Conservation (phyloP, 257 asterid genomes). For the Datura wrightii region DNA sequence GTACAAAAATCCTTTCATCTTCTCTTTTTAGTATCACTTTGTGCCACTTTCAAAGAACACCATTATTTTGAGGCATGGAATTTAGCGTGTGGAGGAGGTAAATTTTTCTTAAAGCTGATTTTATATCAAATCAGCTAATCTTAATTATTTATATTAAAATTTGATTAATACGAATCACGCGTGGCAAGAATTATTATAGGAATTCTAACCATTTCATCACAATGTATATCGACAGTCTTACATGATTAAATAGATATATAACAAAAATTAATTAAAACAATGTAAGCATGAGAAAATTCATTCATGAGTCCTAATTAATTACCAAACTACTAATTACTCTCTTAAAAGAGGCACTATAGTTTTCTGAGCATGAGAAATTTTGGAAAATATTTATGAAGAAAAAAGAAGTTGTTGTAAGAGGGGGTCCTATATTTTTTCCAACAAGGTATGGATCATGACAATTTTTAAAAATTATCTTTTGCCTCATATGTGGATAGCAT, state of each 20-base stretch:
- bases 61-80: constrained; percentile 11
- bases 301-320: background rate
- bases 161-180: background rate
- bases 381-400: background rate
- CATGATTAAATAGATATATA: background rate
- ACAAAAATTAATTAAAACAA: background rate
- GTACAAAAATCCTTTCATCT: background rate
- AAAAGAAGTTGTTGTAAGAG: background rate
- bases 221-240: background rate
- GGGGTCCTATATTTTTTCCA: background rate
- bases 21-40: background rate
- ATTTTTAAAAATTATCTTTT: background rate
- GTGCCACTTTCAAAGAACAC: constrained; percentile 16
- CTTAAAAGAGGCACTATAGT: background rate
- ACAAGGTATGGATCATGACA: background rate
- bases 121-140: constrained; percentile 19
- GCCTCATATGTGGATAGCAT: background rate
- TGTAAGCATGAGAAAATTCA: background rate
- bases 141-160: background rate
- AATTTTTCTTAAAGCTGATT: background rate
- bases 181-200: too few species aligned
- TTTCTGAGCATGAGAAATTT: background rate
- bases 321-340: background rate
- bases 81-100: background rate
- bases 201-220: too few species aligned